These are phyloP conservation scores for Brettanomyces nanus DNA, from an alignment of 805 yeast genomes.

Conservation along the genomic window DNA sequence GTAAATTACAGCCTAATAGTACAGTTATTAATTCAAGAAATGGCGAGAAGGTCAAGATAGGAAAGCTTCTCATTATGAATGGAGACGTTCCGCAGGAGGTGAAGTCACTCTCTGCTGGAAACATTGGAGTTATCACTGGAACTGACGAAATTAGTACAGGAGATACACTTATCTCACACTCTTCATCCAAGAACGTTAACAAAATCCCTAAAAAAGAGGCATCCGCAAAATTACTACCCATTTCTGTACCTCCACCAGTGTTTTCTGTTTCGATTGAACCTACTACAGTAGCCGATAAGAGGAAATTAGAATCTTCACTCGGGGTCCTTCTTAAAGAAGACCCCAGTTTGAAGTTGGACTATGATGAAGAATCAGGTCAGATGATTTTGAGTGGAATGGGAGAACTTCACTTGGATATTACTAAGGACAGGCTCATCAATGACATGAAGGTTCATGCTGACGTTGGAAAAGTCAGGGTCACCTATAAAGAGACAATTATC, in stretches of 20 bases:
- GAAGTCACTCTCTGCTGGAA: conserved; percentile 55
- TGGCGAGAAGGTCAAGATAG: conserved; percentile 55
- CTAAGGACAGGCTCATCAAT: conserved; percentile 65
- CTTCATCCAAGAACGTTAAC: conserved; percentile 34
- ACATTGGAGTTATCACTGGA: conserved; percentile 85
- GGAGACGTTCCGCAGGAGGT: conserved; percentile 82
- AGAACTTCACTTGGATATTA: conserved; percentile 87
- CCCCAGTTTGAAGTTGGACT: conserved; percentile 68
- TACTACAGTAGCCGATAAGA: conserved; percentile 67
- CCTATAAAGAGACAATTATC: conserved; percentile 68
- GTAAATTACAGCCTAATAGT: conserved; percentile 55
- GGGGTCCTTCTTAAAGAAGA: conserved; percentile 71
- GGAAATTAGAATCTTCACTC: conserved; percentile 66
- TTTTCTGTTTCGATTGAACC: conserved; percentile 85
- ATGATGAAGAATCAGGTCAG: conserved; percentile 84
- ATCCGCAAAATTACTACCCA: conserved; percentile 57
- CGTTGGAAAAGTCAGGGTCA: conserved; percentile 78
- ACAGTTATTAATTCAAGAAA: conserved; percentile 62
- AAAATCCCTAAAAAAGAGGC: conserved; percentile 29
- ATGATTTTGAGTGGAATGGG: conserved; percentile 86
- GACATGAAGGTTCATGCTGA: conserved; percentile 79
- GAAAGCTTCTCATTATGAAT: conserved; percentile 73
- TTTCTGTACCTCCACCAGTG: conserved; percentile 84
- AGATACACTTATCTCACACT: conserved; percentile 72
- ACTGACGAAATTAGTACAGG: conserved; percentile 76